Conservation (phyloP, 257 asterid genomes). For the Phtheirospermum japonicum region DNA sequence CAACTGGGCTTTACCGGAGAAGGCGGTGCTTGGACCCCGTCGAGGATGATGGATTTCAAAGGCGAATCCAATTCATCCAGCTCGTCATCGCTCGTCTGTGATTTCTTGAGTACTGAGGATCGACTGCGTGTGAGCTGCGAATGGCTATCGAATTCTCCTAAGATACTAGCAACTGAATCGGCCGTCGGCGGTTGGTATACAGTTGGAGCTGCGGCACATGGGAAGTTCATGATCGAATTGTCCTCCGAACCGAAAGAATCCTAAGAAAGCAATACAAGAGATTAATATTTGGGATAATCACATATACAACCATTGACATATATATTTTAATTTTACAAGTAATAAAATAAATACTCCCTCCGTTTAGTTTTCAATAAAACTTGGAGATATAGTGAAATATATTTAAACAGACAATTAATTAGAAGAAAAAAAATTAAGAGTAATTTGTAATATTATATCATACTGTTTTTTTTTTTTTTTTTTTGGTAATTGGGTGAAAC, state of each 20-base stretch:
- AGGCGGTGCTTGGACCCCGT: conserved; percentile 34
- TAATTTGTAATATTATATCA: too few species aligned
- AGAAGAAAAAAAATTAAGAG: too few species aligned
- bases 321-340: too few species aligned
- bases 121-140: conserved; percentile 50
- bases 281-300: neutral
- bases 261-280: conserved; percentile 19
- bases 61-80: conserved; percentile 74
- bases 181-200: conserved; percentile 53
- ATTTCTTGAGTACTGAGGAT: conserved; percentile 66
- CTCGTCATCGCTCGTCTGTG: conserved; percentile 79
- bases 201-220: conserved; percentile 58
- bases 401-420: too few species aligned
- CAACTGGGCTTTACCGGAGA: conserved; percentile 36
- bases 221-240: conserved; percentile 51
- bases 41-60: conserved; percentile 42
- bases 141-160: conserved; percentile 43
- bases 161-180: conserved; percentile 39
- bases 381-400: too few species aligned
- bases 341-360: too few species aligned
- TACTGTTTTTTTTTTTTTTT: too few species aligned
- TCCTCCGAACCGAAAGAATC: conserved; percentile 50
- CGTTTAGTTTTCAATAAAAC: too few species aligned
- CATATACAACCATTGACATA: neutral
- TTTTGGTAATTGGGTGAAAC: too few species aligned